Conservation (phyloP, 2,329 filamentous ascomycete genomes). For the Blastomyces percursus region DNA sequence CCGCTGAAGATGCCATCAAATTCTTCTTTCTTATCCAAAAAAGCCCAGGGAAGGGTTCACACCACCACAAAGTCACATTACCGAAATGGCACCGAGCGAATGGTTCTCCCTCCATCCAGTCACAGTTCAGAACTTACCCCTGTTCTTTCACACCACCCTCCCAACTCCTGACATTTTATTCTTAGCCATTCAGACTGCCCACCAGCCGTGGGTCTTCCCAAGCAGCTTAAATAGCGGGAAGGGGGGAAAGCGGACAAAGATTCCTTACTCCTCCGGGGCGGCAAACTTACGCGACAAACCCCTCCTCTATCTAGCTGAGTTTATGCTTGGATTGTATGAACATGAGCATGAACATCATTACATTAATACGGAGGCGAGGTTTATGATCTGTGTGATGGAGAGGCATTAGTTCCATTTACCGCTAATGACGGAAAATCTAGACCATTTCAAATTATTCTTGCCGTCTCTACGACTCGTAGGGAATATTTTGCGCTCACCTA, state of each 20-base stretch:
- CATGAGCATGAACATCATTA: not conserved
- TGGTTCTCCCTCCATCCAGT: slow-evolving; percentile 4
- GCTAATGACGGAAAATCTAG: not conserved
- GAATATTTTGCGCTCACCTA: not conserved
- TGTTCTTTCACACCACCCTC: slow-evolving; percentile 5
- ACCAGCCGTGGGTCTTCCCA: not conserved
- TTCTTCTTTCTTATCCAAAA: not conserved
- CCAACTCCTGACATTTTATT: not conserved
- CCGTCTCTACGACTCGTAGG: not conserved
- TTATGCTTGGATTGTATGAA: not conserved
- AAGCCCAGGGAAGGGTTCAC: not conserved
- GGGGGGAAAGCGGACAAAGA: not conserved
- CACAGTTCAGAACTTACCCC: slow-evolving; percentile 1
- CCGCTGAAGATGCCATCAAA: not conserved
- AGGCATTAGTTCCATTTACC: not conserved
- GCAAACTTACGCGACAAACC: not conserved
- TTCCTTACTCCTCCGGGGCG: not conserved
- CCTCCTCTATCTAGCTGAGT: not conserved
- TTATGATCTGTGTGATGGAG: not conserved
- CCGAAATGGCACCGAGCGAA: slow-evolving; percentile 7
- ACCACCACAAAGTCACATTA: slow-evolving; percentile 7
- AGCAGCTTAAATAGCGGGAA: not conserved
- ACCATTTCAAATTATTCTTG: not conserved
- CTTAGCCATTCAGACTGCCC: not conserved
- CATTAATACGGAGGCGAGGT: not conserved